Evolutionary conservation across 768 basidiomycete genomes (phyloP).

Genomic region (Tylopilus cervinicoccineus): DNA sequence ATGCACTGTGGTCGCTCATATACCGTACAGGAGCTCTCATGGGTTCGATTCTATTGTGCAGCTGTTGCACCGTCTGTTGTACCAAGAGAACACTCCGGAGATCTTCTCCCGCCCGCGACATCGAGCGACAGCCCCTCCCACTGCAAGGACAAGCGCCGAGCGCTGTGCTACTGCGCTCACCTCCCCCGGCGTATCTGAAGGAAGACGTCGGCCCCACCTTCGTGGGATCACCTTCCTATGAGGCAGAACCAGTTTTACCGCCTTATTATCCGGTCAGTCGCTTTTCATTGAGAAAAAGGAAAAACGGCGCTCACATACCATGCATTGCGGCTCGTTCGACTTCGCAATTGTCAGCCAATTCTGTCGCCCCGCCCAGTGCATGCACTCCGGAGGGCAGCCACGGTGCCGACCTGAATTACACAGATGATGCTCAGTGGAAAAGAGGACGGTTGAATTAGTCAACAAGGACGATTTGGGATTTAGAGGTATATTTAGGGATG

Average conservation of each 20-base stretch:
- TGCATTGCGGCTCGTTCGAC: not conserved
- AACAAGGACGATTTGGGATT: too few relatives aligned
- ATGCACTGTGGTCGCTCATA: not conserved
- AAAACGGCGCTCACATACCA: not conserved
- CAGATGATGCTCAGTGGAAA: not conserved
- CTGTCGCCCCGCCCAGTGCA: not conserved
- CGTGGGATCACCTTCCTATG: too few relatives aligned
- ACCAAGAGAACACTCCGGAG: not conserved
- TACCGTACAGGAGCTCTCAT: not conserved
- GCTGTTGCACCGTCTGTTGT: not conserved
- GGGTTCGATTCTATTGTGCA: not conserved
- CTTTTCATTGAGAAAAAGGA: not conserved
- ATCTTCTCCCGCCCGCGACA: not conserved
- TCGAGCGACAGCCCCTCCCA: not conserved
- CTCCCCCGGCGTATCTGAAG: not conserved
- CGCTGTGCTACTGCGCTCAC: not conserved
- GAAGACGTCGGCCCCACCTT: not conserved
- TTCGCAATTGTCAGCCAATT: not conserved
- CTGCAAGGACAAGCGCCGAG: not conserved
- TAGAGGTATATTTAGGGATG: too few relatives aligned
- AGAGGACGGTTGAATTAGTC: too few relatives aligned
- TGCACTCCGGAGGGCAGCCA: not conserved
- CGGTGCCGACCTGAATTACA: not conserved
- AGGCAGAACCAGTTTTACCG: not conserved
- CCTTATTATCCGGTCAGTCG: conserved; percentile 10